A percentile compares a stretch with the other conserved stretches of the same genome.
phyloP scores from a whole-genome alignment of 176 grass and related monocot genomes.

The Cymbopogon citratus region DNA sequence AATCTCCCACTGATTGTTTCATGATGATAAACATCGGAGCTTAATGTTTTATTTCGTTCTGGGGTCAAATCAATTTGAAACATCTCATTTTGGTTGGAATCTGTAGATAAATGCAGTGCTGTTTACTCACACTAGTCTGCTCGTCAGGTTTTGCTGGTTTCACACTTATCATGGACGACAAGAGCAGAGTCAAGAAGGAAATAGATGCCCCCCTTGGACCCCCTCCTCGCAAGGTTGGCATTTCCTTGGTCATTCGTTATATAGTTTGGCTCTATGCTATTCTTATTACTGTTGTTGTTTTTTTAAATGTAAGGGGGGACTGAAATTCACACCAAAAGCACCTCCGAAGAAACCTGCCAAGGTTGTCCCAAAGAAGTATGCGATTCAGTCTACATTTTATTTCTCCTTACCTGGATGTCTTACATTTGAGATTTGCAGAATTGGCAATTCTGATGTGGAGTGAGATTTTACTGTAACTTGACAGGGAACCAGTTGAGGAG shows the following conservation, averaged over 20 bases:
- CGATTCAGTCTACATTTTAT: neutral
- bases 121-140: neutral
- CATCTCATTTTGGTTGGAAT: neutral
- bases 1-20: neutral
- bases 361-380: constrained; percentile 34
- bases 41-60: neutral
- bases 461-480: constrained; percentile 15
- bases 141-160: constrained; percentile 2
- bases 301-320: constrained; percentile 8
- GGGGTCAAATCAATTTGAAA: neutral
- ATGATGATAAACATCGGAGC: neutral
- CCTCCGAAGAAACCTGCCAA: constrained; percentile 39
- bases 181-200: constrained; percentile 38
- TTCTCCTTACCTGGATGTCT: neutral
- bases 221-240: constrained; percentile 36
- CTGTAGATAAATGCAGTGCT: neutral
- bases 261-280: neutral
- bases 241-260: neutral
- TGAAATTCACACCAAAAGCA: constrained; percentile 46
- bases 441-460: neutral
- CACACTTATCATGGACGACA: constrained; percentile 31
- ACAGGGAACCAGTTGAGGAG: constrained; percentile 45
- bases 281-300: neutral
- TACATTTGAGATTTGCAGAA: neutral
- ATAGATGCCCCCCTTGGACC: constrained; percentile 4